Evolutionary conservation across 345 rosid genomes (phyloP), one percentile per base, ranked within the genome.

Genomic region (Moricandia moricandioides): DNA sequence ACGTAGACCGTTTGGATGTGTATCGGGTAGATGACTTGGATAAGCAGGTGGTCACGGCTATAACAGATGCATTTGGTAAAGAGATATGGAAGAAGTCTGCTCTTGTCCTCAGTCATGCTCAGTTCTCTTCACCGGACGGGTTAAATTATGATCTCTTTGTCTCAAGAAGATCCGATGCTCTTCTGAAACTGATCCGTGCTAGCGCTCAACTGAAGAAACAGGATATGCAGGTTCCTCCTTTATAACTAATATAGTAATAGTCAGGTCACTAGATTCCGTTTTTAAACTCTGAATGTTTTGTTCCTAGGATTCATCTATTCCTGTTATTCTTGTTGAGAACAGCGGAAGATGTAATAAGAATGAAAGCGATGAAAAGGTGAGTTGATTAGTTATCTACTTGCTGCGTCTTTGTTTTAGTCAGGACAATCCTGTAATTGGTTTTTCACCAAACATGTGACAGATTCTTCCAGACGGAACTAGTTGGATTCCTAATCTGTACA

Each of bases 31-130:
- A 89, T 81, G 88, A 86, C 80, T 76, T 91, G 82, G 97, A 91
- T 76, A 88, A 75, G 83, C 97, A 87, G 79, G 85, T 91, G 33
- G 80, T 89, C 17, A 79, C 62, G 64, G 96, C 97, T 47, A 85
- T 91, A 61, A 85, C 96, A 1, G 91, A 89, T 72, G 86, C 84
- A 62, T 91, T 91, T 86, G 97, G 97, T 34, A 88, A 85, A 81
- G 87, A 89, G 68, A 88, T 91, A 74, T 91, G 97, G 96, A 77
- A 77, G 69, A 89, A 85, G 80, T 83, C 91, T 64, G 84, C 87
- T 79, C 85, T 89, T 78, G 96, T 91, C 64, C 96, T 91, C 70
- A 89, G 91, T 9, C 96, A 91, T 81, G 97, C 97, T 21, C 96
- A 89, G 82, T 89, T 91, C 62, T 89, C 86, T 35, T 93, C 93